phyloP scores from a whole-genome alignment of 768 basidiomycete genomes.

The Trichaptum fuscoviolaceum region DNA sequence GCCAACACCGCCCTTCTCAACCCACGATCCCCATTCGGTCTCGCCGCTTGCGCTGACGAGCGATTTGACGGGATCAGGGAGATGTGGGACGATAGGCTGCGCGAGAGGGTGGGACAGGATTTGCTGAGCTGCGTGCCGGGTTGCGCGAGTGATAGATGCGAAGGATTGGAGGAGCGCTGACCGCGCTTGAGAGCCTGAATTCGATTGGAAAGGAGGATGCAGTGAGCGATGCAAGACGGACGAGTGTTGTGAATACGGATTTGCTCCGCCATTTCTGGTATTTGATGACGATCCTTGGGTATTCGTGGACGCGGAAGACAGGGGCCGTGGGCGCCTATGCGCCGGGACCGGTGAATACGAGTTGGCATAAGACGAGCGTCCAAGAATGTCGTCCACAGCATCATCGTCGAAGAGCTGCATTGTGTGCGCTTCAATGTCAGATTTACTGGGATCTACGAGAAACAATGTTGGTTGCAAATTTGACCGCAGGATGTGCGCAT shows the following conservation, averaged over 20 bases:
- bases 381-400: slow-evolving; percentile 83
- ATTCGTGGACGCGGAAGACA: slow-evolving; percentile 35
- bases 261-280: slow-evolving; percentile 14
- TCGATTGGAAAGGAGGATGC: slow-evolving; percentile 43
- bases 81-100: slow-evolving; percentile 91
- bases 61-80: slow-evolving; percentile 90
- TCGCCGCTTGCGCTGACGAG: slow-evolving; percentile 89
- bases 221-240: slow-evolving; percentile 81
- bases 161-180: slow-evolving; percentile 88
- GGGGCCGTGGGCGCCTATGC: slow-evolving; percentile 68
- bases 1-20: slow-evolving; percentile 87
- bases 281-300: slow-evolving; percentile 18
- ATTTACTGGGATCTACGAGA: slow-evolving; percentile 86
- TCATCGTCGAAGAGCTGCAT: slow-evolving; percentile 80
- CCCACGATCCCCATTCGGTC: slow-evolving; percentile 91
- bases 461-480: slow-evolving; percentile 81
- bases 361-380: slow-evolving; percentile 68
- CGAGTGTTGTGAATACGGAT: slow-evolving; percentile 59
- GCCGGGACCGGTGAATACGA: slow-evolving; percentile 81
- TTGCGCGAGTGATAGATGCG: slow-evolving; percentile 89
- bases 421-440: slow-evolving; percentile 91
- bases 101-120: slow-evolving; percentile 94
- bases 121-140: slow-evolving; percentile 90
- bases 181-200: slow-evolving; percentile 60
- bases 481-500: slow-evolving; percentile 80